Evolutionary conservation across 2,329 filamentous ascomycete genomes (phyloP).

Genomic region (Ascocoryne sarcoides): DNA sequence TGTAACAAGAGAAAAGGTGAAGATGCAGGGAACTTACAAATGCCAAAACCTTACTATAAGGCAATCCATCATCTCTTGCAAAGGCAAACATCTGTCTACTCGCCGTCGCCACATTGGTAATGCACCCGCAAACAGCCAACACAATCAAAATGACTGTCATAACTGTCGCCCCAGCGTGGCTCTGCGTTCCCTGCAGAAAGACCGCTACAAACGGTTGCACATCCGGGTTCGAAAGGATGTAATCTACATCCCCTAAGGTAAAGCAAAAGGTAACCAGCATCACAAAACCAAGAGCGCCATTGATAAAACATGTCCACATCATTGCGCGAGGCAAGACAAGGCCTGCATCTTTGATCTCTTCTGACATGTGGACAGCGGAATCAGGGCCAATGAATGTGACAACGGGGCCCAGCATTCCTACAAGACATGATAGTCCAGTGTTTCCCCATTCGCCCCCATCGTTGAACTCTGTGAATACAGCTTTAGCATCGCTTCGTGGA

Average conservation of each 20-base stretch:
- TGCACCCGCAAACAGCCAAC: conserved; percentile 30
- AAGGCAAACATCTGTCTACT: conserved; percentile 36
- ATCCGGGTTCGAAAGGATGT: conserved; percentile 32
- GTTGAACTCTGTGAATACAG: conserved; percentile 24
- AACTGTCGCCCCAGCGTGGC: conserved; percentile 34
- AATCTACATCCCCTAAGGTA: conserved; percentile 28
- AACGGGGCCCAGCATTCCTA: conserved; percentile 31
- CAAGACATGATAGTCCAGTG: conserved; percentile 27
- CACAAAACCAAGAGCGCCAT: conserved; percentile 37
- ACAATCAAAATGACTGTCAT: conserved; percentile 35
- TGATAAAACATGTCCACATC: conserved; percentile 37
- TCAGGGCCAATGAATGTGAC: conserved; percentile 11
- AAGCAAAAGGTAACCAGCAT: conserved; percentile 30
- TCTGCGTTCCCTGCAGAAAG: conserved; percentile 41
- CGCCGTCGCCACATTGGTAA: conserved; percentile 29
- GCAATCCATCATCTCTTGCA: conserved; percentile 36
- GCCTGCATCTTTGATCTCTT: conserved; percentile 41
- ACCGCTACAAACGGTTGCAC: conserved; percentile 41
- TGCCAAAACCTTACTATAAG: conserved; percentile 31
- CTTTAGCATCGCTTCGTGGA: conserved; percentile 7
- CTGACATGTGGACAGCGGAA: conserved; percentile 29
- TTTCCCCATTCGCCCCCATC: conserved; percentile 26
- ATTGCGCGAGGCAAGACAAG: conserved; percentile 37
- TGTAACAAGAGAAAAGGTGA: conserved; percentile 36
- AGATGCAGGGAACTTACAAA: conserved; percentile 20